Evolutionary conservation across 2,329 filamentous ascomycete species (phyloP).

Genomic region (Aspergillus awamori): DNA sequence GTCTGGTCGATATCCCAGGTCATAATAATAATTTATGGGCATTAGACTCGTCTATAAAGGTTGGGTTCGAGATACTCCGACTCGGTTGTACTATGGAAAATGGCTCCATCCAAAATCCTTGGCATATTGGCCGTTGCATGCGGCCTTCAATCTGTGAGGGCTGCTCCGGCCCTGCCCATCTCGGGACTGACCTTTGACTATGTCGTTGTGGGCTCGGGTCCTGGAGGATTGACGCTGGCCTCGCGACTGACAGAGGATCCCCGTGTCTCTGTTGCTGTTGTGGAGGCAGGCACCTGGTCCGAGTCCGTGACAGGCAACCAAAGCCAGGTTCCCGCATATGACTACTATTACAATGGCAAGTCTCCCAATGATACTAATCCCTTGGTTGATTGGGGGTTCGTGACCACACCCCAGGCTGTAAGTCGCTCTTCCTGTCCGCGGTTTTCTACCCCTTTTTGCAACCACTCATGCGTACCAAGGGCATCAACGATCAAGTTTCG

Average conservation of each 20-base stretch:
- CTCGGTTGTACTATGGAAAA: too few species aligned
- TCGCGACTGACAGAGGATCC: slow-evolving; percentile 25
- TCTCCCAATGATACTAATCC: slow-evolving; percentile 21
- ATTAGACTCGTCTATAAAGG: too few species aligned
- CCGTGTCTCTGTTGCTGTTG: slow-evolving; percentile 29
- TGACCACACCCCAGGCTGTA: slow-evolving; percentile 20
- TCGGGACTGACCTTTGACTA: neutral
- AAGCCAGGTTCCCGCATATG: slow-evolving; percentile 25
- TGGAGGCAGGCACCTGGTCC: slow-evolving; percentile 34
- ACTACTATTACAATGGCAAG: slow-evolving; percentile 24
- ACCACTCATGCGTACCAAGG: neutral
- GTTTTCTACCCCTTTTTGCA: neutral
- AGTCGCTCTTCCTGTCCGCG: neutral
- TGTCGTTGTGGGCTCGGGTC: slow-evolving; percentile 27
- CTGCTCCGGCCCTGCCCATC: too few species aligned
- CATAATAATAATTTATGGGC: too few species aligned
- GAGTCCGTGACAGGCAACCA: slow-evolving; percentile 30
- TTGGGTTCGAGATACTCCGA: too few species aligned
- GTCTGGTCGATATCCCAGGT: too few species aligned
- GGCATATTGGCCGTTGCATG: too few species aligned
- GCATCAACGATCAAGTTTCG: neutral
- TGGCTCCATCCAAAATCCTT: too few species aligned
- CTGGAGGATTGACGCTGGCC: slow-evolving; percentile 21
- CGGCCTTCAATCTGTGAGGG: too few species aligned
- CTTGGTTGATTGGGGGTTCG: slow-evolving; percentile 27